Conservation (phyloP, 768 basidiomycete genomes). For the Naganishia vaughanmartiniae region DNA sequence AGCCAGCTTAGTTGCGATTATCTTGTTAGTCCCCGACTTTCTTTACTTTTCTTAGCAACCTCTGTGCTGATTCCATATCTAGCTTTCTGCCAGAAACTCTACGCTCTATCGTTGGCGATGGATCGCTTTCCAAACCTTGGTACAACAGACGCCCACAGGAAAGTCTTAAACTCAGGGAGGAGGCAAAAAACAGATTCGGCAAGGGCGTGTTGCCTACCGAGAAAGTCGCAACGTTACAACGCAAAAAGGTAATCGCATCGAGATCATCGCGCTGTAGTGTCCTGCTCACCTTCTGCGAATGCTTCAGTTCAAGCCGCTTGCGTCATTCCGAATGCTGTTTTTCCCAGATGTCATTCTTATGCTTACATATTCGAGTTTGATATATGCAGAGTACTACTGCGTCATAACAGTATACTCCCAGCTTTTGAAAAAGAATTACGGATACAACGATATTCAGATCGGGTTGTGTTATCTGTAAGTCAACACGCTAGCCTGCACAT, state of each 20-base stretch:
- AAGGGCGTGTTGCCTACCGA: slow-evolving; percentile 29
- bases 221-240: slow-evolving; percentile 28
- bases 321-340: slow-evolving; percentile 44
- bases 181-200: slow-evolving; percentile 36
- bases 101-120: slow-evolving; percentile 47
- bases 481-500: background rate
- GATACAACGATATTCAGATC: slow-evolving; percentile 62
- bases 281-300: background rate
- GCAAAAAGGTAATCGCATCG: slow-evolving; percentile 37
- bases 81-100: slow-evolving; percentile 58
- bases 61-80: background rate
- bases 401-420: slow-evolving; percentile 55
- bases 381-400: slow-evolving; percentile 48
- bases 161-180: slow-evolving; percentile 33
- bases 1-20: slow-evolving; percentile 48
- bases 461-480: slow-evolving; percentile 70
- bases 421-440: slow-evolving; percentile 62
- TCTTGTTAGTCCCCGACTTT: slow-evolving; percentile 45
- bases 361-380: slow-evolving; percentile 42
- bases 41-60: no score
- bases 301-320: slow-evolving; percentile 43
- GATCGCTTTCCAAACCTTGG: slow-evolving; percentile 45
- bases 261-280: background rate
- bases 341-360: slow-evolving; percentile 46
- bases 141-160: slow-evolving; percentile 42